Percentiles rank a stretch among this genome's conserved stretches.
Conservation (phyloP, 441 rosid species). For the Eugenia klotzschiana region DNA sequence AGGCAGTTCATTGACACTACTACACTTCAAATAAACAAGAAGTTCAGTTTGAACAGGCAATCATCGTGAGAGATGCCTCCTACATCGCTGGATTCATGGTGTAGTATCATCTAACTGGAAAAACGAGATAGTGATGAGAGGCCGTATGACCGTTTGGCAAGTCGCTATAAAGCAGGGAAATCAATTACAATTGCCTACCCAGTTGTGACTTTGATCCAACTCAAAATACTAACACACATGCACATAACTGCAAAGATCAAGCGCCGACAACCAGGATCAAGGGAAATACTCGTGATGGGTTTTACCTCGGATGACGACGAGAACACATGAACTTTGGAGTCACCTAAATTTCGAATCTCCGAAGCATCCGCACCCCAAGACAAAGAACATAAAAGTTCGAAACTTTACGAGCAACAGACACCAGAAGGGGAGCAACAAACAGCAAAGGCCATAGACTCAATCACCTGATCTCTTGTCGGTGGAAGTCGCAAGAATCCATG, state of each 20-base stretch:
- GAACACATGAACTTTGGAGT: conserved; percentile 40
- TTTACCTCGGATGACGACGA: conserved; percentile 51
- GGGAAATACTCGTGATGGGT: neutral
- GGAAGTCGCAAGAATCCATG: neutral
- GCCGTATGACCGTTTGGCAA: neutral
- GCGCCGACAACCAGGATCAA: neutral
- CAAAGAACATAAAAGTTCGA: neutral
- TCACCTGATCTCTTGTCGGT: conserved; percentile 11
- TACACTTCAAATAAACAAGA: neutral
- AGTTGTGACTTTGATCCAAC: neutral
- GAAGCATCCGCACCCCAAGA: conserved; percentile 7
- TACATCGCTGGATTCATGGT: neutral
- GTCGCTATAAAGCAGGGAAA: neutral
- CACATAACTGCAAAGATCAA: neutral
- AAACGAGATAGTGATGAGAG: neutral
- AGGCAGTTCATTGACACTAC: neutral
- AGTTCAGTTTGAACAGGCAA: neutral
- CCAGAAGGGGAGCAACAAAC: neutral
- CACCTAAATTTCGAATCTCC: conserved; percentile 18
- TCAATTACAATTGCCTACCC: neutral
- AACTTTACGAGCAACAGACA: neutral
- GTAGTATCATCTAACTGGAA: neutral
- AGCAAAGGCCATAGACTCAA: neutral
- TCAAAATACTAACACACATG: neutral
- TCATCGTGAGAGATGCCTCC: neutral